Percentiles rank a stretch among this genome's conserved stretches.
Conservation (phyloP, 495 filamentous ascomycete genomes). For the Wilcoxina mikolae region DNA sequence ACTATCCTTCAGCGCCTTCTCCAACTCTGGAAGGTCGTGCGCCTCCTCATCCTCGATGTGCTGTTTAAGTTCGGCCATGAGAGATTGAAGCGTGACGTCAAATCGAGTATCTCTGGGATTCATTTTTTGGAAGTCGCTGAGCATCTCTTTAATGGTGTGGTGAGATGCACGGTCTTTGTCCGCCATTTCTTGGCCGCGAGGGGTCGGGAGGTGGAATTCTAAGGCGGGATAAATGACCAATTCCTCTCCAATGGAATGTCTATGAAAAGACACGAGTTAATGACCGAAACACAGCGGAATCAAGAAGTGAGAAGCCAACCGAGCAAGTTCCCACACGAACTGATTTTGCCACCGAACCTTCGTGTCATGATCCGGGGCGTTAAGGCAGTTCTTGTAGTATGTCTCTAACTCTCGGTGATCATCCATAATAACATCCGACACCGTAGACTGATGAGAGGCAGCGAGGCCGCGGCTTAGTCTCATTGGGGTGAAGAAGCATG, state of each 20-base stretch:
- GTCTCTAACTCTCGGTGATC: slow-evolving; percentile 50
- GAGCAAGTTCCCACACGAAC: slow-evolving; percentile 55
- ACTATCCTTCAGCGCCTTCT: slow-evolving; percentile 32
- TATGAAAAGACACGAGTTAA: background rate
- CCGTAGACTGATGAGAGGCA: slow-evolving; percentile 14
- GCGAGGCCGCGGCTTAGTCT: background rate
- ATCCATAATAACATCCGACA: slow-evolving; percentile 43
- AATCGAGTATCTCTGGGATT: slow-evolving; percentile 36
- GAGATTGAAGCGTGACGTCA: slow-evolving; percentile 35
- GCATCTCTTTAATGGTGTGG: slow-evolving; percentile 43
- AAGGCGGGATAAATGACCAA: slow-evolving; percentile 54
- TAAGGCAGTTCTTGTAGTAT: slow-evolving; percentile 44
- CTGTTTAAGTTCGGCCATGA: slow-evolving; percentile 38
- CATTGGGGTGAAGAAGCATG: background rate
- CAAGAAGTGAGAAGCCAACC: slow-evolving; percentile 39
- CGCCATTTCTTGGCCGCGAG: slow-evolving; percentile 38
- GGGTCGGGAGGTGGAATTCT: slow-evolving; percentile 40
- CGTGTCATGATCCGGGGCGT: slow-evolving; percentile 35
- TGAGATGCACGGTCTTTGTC: slow-evolving; percentile 48
- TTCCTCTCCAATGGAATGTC: slow-evolving; percentile 33
- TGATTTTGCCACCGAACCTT: slow-evolving; percentile 46
- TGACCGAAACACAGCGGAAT: background rate
- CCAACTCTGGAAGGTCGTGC: slow-evolving; percentile 42
- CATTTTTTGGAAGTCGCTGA: slow-evolving; percentile 48
- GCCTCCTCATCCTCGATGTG: slow-evolving; percentile 51